Evolutionary conservation across 1,139 yeast genomes (phyloP), one percentile per base, ranked within the genome.

Genomic region (Geotrichum fermentans): DNA sequence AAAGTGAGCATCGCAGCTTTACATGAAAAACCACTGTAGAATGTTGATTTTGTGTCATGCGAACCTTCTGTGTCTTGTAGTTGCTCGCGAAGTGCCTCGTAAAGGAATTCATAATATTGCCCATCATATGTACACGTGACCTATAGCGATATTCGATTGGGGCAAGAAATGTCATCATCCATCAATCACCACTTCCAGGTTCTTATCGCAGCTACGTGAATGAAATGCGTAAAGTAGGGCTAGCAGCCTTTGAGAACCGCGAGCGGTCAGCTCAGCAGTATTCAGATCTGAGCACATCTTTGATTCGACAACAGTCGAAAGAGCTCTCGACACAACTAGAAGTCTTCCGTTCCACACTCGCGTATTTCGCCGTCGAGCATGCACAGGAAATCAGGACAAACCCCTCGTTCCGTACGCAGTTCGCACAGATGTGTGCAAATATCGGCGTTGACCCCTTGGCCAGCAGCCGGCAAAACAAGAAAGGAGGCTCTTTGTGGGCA

Each of bases 391-490:
- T 88, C 49, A 69, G 77, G 48, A 73, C 71, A 49, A 82, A 84
- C 60, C 74, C 81, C 1, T 80, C 80, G 52, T 81, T 86, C 61
- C 68, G 92, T 40, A 70, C 75, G 24, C 82, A 83, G 61, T 87
- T 88, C 66, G 79, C 86, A 41, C 77, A 78, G 53, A 81, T 88
- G 74, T 85, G 95, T 58, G 72, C 75, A 20, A 80, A 83, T 60
- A 81, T 86, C 17, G 96, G 95, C 1, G 80, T 87, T n/a, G 95
- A 88, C 61, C 92, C 95, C 1, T 65, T 87, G 37, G 82, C 82
- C 34, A 63, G 73, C 34, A 69, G 74, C 44, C 69, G 61, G 54
- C 65, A 60, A 60, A 40, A 39, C 17, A 67, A 46, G 50, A 61
- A 47, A 39, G 58, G 60, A 33, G 63, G 67, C 10, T 64, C 72